Evolutionary conservation across 2,329 filamentous ascomycete genomes (phyloP), one percentile per base, ranked within the genome.

Genomic region (Aspergillus terreus): DNA sequence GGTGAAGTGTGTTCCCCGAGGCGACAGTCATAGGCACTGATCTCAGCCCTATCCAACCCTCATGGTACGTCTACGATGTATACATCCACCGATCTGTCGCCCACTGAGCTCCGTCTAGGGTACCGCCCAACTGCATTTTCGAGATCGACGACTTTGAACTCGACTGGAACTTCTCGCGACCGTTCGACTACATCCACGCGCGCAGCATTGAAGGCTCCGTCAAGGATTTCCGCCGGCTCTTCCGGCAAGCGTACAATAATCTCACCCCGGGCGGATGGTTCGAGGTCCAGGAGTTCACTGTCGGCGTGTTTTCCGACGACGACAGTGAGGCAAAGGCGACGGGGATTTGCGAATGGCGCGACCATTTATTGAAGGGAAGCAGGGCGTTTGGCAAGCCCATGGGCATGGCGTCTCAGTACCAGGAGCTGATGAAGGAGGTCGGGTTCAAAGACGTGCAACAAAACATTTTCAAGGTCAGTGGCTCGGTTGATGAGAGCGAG

Each of bases 361-460:
- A 58, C 2, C 56, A 55, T 4, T 50, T 71, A 35, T 55, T 64
- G 36, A 56, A 64, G 41, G 67, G 66, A 14, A 67, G 63, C 21
- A 55, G 52, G 38, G 61, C 59, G 47, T 70, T 69, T 32, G 67
- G 71, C 15, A 68, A 71, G 35, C 56, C 55, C 5, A 61, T 71
- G 60, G 61, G 64, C 40, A 64, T 71, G 19, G 69, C 68, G 40
- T 54, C 68, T 23, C 57, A 69, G 11, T 67, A 74, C 35, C 69
- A 71, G 53, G 63, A 70, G 40, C 71, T 75, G 49, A 71, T 83
- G 58, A 64, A 68, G 3, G 76, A 78, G 11, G 79, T 76, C 0
- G 82, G 82, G 0, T 84, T 84, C 55, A 67, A 72, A 42, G 74
- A 82, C 49, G 75, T 84, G 0, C 65, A 66, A 0, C 76, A 81